Base-by-base conservation (phyloP, 352 stramenopile genomes). In the Pythium volutum region DNA sequence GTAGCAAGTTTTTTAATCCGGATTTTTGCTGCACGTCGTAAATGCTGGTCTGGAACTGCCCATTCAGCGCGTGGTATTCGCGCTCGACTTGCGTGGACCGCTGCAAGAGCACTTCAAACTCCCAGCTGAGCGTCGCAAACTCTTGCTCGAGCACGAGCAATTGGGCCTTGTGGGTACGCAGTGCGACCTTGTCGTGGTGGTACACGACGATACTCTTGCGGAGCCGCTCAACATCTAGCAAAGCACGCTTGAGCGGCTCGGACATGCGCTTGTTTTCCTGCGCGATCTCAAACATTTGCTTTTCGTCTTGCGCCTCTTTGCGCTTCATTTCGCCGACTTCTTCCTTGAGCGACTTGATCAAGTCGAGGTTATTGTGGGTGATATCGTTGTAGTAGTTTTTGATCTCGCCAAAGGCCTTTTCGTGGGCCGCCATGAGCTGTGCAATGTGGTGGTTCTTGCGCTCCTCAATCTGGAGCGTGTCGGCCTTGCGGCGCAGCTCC, bases 321-420 rank as follows among this genome's bases (percentile, higher is more conserved):
- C 97, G 97, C 70, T 95, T 93, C 82, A 98, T 96, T 55, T 98
- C 87, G 18, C 73, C 73, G 26, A 98, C 89, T 64, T 98, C 93
- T 71, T 98, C 96, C 62, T 98, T 98, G 9, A 98, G 72, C 7
- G 72, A 89, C 66, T 98, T 97, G 81, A 98, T 98, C 25, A 98
- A 70, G 59, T 98, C 94, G n/a, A 98, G 67, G 70, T 98, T 98
- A 69, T 97, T 98, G 73, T 98, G 94, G 39, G 93, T 98, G 62
- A 98, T 98, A 62, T 98, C 93, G 70, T 97, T 98, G 87, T 98
- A 98, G 75, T 98, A 98, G 57, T 96, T 97, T 63, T 98, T 98
- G 74, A 98, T 98, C 64, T 98, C 94, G 1, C 81, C 79, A 67
- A 98, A 98, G 6, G 91, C 91, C 60, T 97, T 95, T 63, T 98